phyloP scores from a whole-genome alignment of 2,329 filamentous ascomycete species.

The Thermomyces lanuginosus region DNA sequence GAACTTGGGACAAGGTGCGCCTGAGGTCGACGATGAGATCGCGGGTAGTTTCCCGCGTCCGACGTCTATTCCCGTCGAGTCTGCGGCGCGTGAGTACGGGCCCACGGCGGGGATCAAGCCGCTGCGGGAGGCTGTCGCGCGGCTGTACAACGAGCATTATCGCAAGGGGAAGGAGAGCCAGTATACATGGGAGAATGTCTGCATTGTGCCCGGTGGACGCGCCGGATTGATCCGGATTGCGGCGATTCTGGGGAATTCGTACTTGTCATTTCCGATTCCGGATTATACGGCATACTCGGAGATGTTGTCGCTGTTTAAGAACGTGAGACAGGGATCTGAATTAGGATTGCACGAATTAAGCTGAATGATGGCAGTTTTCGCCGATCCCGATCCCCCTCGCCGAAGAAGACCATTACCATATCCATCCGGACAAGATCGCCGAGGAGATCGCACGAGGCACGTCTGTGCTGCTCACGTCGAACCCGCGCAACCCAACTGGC shows the following conservation, averaged over 20 bases:
- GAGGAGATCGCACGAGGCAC: constrained; percentile 78
- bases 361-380: too few relatives aligned
- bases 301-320: constrained; percentile 90
- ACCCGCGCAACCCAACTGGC: constrained; percentile 87
- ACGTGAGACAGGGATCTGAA: constrained; percentile 28
- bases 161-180: constrained; percentile 71
- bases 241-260: constrained; percentile 80
- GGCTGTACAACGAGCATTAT: constrained; percentile 85
- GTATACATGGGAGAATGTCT: constrained; percentile 96
- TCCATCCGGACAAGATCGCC: constrained; percentile 81
- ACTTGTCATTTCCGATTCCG: constrained; percentile 84
- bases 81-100: constrained; percentile 73
- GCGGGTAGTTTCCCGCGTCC: constrained; percentile 75
- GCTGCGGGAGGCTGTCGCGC: constrained; percentile 72
- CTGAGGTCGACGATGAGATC: constrained; percentile 87
- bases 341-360: constrained; percentile 4
- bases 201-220: constrained; percentile 83
- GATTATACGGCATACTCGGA: constrained; percentile 97
- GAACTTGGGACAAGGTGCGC: constrained; percentile 84
- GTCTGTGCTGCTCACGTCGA: constrained; percentile 81
- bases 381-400: constrained; percentile 73
- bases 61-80: constrained; percentile 57
- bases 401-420: constrained; percentile 77
- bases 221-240: constrained; percentile 90
- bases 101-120: constrained; percentile 90